phyloP scores from a whole-genome alignment of 345 rosid genomes.

The Acer saccharum region DNA sequence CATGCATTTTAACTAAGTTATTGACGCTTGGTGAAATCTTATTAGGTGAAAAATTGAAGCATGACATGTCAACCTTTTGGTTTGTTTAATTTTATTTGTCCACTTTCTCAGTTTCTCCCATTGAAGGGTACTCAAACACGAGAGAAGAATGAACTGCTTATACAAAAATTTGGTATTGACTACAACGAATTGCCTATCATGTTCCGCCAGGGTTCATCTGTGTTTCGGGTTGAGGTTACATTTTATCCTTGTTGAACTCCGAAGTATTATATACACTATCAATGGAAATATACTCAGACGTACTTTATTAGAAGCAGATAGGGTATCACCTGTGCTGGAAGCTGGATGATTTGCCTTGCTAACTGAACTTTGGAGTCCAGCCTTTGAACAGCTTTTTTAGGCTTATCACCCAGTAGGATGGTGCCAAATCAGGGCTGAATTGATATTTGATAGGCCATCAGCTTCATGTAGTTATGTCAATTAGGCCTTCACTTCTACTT shows the following conservation, averaged over 20 bases:
- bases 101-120: neutral
- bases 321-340: neutral
- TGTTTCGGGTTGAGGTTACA: conserved; percentile 48
- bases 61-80: neutral
- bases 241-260: neutral
- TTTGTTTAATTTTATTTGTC: neutral
- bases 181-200: conserved; percentile 60
- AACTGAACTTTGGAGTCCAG: neutral
- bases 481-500: neutral
- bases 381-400: neutral
- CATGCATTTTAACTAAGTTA: too few species aligned
- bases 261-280: neutral
- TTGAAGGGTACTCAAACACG: conserved; percentile 80
- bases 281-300: neutral
- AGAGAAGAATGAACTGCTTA: conserved; percentile 74
- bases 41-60: neutral
- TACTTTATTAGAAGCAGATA: neutral
- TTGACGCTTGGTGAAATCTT: neutral
- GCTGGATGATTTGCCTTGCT: neutral
- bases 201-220: conserved; percentile 77
- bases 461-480: neutral
- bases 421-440: neutral
- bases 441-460: neutral
- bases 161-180: conserved; percentile 62
- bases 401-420: neutral